These are phyloP conservation scores for Pythium volutum DNA, from an alignment of 352 stramenopile species.

Conservation along the genomic window DNA sequence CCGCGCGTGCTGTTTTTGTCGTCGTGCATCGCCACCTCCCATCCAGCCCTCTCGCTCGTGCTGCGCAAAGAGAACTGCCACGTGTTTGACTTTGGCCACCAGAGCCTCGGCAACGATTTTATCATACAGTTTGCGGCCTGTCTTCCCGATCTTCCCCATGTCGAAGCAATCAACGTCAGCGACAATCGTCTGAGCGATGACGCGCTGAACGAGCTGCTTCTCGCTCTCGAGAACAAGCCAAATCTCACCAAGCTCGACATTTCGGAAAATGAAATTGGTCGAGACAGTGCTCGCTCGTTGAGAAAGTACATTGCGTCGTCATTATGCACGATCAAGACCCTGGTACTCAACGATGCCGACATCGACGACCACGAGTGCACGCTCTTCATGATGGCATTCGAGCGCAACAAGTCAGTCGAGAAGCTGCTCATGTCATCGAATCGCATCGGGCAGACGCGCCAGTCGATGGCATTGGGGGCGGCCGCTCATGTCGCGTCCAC, in stretches of 20 bases:
- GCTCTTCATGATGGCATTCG: conserved; percentile 64
- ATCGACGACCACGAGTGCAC: conserved; percentile 67
- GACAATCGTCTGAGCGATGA: conserved; percentile 56
- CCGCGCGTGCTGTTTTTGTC: conserved; percentile 50
- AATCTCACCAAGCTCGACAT: conserved; percentile 59
- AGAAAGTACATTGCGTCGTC: conserved; percentile 62
- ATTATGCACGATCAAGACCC: conserved; percentile 51
- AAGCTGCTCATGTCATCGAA: conserved; percentile 66
- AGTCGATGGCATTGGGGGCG: conserved; percentile 18
- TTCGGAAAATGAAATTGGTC: conserved; percentile 55
- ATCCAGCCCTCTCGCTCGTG: conserved; percentile 44
- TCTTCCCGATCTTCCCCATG: conserved; percentile 55
- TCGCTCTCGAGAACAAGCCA: conserved; percentile 65
- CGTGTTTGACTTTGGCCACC: conserved; percentile 55
- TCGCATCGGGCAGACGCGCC: conserved; percentile 54
- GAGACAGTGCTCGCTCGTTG: conserved; percentile 39
- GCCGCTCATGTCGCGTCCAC: conserved; percentile 2
- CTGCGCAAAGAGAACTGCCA: conserved; percentile 44
- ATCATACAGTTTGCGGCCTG: conserved; percentile 57
- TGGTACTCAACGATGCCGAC: conserved; percentile 52
- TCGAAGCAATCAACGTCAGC: conserved; percentile 62
- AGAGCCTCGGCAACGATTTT: conserved; percentile 60
- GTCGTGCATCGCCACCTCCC: conserved; percentile 40
- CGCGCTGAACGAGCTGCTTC: conserved; percentile 46
- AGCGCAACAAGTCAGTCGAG: conserved; percentile 72